A percentile compares a stretch with the other conserved stretches of the same genome.
These are phyloP conservation scores for Erythrophleum ivorense DNA, from an alignment of 331 rosid genomes.

Conservation along the genomic window DNA sequence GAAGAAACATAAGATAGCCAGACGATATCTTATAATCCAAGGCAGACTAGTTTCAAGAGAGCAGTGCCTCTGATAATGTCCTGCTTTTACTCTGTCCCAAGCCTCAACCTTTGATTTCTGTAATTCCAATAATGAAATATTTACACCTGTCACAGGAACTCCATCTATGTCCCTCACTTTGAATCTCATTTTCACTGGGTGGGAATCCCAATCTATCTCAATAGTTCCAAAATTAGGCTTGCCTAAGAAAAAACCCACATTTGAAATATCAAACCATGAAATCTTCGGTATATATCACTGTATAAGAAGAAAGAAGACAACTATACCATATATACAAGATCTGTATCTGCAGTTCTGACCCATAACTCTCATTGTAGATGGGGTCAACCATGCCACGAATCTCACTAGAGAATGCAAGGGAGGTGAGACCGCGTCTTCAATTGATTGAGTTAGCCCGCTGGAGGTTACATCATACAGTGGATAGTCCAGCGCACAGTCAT, in stretches of 20 bases:
- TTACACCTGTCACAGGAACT: constrained; percentile 46
- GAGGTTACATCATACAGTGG: constrained; percentile 82
- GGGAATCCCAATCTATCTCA: constrained; percentile 73
- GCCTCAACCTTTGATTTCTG: constrained; percentile 47
- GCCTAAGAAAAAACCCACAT: constrained; percentile 52
- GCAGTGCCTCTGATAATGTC: constrained; percentile 57
- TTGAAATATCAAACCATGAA: constrained; percentile 40
- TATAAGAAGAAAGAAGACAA: constrained; percentile 22
- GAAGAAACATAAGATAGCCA: constrained; percentile 51
- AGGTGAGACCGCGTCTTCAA: constrained; percentile 61
- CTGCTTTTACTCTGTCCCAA: constrained; percentile 35
- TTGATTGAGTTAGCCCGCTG: constrained; percentile 80
- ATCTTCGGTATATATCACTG: constrained; percentile 9
- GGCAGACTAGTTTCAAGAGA: constrained; percentile 69
- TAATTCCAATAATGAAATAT: constrained; percentile 49
- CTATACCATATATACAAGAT: constrained; percentile 72
- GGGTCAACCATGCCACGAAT: constrained; percentile 67
- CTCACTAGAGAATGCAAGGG: constrained; percentile 59
- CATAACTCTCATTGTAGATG: constrained; percentile 78
- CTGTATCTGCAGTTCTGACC: constrained; percentile 63
- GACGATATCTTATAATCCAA: constrained; percentile 70
- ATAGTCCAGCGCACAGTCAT: constrained; percentile 76
- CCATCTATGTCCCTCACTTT: constrained; percentile 68
- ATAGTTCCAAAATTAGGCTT: constrained; percentile 80
- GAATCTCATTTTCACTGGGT: constrained; percentile 58